Base-by-base conservation (phyloP, 768 basidiomycete genomes). In the Pleurotus cornucopiae region DNA sequence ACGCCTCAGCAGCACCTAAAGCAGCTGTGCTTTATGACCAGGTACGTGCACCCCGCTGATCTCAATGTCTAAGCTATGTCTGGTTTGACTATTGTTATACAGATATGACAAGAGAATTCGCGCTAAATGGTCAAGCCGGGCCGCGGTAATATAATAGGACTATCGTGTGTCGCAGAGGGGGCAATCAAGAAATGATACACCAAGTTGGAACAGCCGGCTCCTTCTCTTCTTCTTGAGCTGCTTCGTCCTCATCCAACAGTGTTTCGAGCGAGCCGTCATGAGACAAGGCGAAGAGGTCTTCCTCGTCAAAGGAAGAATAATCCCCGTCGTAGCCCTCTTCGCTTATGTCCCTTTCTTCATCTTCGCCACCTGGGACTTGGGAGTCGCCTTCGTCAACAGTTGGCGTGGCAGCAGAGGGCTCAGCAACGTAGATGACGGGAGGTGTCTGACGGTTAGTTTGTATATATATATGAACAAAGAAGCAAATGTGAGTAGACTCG, bases 1-100 rank as follows among this genome's bases (percentile, higher is more conserved):
- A 66, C 58, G 76, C 73, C 7, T 75, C 69, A 1, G 73, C 72
- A 5, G 58, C 68, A 2, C 57, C 63, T 9, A 74, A 73, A 39
- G 67, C 64, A 2, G 66, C 58, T 3, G 60, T 60, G 2, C 53
- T 67, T 6, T 71, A 69, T 45, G 73, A 74, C 9, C 66, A 71
- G 60, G 71, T 71, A 46, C 14, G 63, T 54, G 9, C 18, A 57
- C 30, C 3, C 23, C 9, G 7, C 16, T 20, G 7, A 11, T 46
- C 30, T 25, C 14, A 45, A 39, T 40, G 26, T 30, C 46, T 12
- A 14, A 26, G 23, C 13, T 25, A 25, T 25, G 18, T 41, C 11
- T 48, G 47, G 3, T 30, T 30, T 16, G 37, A 26, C 14, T 34
- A n/a, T 13, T 40, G 23, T 25, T 25, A 25, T 25, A 25, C 23